Evolutionary conservation across 108 stramenopile species (phyloP), one percentile per base, ranked within the genome.

Genomic region (Cyclostephanos tholiformis): DNA sequence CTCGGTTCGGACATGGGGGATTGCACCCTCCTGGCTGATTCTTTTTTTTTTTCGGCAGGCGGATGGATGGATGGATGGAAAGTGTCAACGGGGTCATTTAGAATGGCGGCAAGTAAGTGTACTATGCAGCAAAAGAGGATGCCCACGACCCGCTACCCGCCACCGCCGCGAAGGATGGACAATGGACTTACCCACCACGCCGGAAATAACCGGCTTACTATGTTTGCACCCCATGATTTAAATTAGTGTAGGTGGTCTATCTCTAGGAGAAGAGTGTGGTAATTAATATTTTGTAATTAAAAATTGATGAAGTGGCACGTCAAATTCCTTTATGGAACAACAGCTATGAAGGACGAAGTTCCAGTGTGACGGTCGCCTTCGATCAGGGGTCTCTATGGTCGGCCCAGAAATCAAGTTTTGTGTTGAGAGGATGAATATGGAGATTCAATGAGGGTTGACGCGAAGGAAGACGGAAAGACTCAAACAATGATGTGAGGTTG

Each of bases 1-100:
- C 30, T 72, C 20, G 68, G 39, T 6, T 36, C 61, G 38, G 61
- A 22, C 30, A 43, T 62, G 17, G 36, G 32, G 1, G 30, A 41
- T 14, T 12, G 13, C 44, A 0, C 44, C 16, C 13, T 46, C 44
- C 3, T 46, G 44, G 44, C 44, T 17, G 44, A 46, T 46, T 46
- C 44, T 14, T 46, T 17, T 32, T 32, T 32, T 4, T 32, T 32
- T 32, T 32, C 32, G 3, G 32, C 32, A n/a, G n/a, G n/a, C n/a
- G n/a, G n/a, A n/a, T n/a, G n/a, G n/a, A 4, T 32, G 32, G 41
- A 41, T 3, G 44, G 16, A 16, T 46, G 44, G 41, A 12, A 46
- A 14, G 14, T 1, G 2, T 14, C 13, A 10, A 46, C 44, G 44
- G 44, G 44, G 44, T 3, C 3, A 16, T 41, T 41, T 41, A 10